Evolutionary conservation across 2,329 filamentous ascomycete genomes (phyloP).

Genomic region (Grosmannia penicillata): DNA sequence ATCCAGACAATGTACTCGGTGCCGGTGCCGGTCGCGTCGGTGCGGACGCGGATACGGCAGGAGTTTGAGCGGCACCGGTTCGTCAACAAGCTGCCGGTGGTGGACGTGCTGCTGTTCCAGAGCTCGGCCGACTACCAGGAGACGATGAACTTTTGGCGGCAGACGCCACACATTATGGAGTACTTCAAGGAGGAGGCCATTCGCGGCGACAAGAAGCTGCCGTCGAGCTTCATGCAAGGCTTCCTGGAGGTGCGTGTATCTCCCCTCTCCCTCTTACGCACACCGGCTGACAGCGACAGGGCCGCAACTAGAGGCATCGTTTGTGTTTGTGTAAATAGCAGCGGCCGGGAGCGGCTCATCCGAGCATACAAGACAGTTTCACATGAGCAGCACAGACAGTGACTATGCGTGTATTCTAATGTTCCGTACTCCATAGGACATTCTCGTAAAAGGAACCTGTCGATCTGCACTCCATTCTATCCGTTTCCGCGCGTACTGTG

Average conservation of each 20-base stretch:
- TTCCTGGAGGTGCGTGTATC: slow-evolving; percentile 65
- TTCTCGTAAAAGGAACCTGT: too few relatives aligned
- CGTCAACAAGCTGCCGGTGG: slow-evolving; percentile 73
- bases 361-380: too few relatives aligned
- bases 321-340: background rate
- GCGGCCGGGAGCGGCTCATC: too few relatives aligned
- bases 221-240: slow-evolving; percentile 79
- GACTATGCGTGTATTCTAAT: too few relatives aligned
- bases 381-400: too few relatives aligned
- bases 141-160: slow-evolving; percentile 99
- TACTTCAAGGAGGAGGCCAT: slow-evolving; percentile 82
- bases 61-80: slow-evolving; percentile 95
- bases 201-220: slow-evolving; percentile 63
- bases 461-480: too few relatives aligned
- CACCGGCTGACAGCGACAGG: background rate
- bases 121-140: slow-evolving; percentile 95
- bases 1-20: slow-evolving; percentile 96
- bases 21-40: slow-evolving; percentile 69
- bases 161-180: slow-evolving; percentile 86
- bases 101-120: slow-evolving; percentile 82
- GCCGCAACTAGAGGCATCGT: slow-evolving; percentile 1
- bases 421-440: too few relatives aligned
- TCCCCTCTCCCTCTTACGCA: too few relatives aligned
- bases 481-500: too few relatives aligned
- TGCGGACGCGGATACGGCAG: slow-evolving; percentile 88